Evolutionary conservation across 2,329 filamentous ascomycete genomes (phyloP).

Genomic region (Sarocladium brachiariae): DNA sequence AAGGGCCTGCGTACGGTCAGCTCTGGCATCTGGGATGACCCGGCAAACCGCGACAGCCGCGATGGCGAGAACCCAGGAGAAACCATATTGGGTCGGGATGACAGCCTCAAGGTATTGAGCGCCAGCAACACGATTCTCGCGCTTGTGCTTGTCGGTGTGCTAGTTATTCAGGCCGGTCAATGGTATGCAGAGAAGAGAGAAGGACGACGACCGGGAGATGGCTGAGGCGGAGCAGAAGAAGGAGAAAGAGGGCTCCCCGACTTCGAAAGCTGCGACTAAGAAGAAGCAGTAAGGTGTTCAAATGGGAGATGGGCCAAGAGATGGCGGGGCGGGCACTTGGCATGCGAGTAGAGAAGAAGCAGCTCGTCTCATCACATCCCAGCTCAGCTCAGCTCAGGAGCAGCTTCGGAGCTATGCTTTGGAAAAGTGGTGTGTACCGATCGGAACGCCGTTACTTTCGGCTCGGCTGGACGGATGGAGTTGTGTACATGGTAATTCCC

Average conservation of each 20-base stretch:
- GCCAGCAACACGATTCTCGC: constrained; percentile 96
- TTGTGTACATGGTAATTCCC: background rate
- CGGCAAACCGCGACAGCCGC: constrained; percentile 30
- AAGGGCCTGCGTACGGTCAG: constrained; percentile 85
- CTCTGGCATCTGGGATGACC: constrained; percentile 54
- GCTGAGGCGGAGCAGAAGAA: constrained; percentile 36
- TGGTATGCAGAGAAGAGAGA: constrained; percentile 98
- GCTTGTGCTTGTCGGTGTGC: constrained; percentile 80
- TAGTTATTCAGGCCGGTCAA: constrained; percentile 91
- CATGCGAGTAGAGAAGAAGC: background rate
- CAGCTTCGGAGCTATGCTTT: background rate
- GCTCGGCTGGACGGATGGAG: background rate
- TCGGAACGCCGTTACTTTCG: background rate
- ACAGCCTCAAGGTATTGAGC: constrained; percentile 82
- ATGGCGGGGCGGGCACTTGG: background rate
- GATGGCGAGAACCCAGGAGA: constrained; percentile 47
- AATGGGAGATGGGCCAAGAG: background rate
- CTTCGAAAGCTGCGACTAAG: constrained; percentile 19
- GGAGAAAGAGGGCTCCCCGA: constrained; percentile 17
- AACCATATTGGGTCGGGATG: constrained; percentile 71
- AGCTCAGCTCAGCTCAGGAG: no score
- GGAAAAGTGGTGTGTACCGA: background rate
- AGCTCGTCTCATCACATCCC: background rate
- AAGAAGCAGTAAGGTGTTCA: constrained; percentile 28
- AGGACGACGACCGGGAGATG: constrained; percentile 65